These are phyloP conservation scores for Zychaea mexicana DNA, from an alignment of 371 early-diverging fungal species.

Conservation along the genomic window DNA sequence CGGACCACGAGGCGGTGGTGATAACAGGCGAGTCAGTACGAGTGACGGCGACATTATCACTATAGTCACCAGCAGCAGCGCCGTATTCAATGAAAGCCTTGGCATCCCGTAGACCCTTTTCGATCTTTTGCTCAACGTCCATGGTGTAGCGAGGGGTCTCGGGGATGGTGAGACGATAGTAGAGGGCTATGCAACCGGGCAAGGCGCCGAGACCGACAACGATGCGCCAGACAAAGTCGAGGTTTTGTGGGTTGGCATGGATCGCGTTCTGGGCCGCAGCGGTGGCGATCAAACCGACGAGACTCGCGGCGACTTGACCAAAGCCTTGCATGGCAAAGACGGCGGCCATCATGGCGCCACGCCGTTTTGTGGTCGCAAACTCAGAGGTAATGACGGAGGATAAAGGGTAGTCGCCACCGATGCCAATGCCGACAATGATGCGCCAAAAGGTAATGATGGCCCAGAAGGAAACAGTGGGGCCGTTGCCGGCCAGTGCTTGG, in stretches of 20 bases:
- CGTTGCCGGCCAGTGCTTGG: constrained; percentile 69
- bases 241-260: constrained; percentile 44
- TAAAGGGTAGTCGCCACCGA: constrained; percentile 82
- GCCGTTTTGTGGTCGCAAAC: constrained; percentile 73
- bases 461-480: constrained; percentile 59
- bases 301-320: constrained; percentile 71
- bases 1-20: constrained; percentile 47
- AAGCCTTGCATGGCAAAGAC: constrained; percentile 92
- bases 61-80: constrained; percentile 34
- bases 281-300: constrained; percentile 64
- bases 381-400: constrained; percentile 85
- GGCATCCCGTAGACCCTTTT: constrained; percentile 59
- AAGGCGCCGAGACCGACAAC: constrained; percentile 72
- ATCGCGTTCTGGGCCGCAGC: constrained; percentile 60
- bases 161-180: constrained; percentile 84
- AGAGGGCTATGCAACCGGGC: constrained; percentile 61
- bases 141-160: constrained; percentile 87
- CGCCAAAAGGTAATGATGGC: constrained; percentile 77
- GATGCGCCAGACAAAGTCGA: constrained; percentile 86
- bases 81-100: constrained; percentile 42
- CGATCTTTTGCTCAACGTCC: constrained; percentile 68
- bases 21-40: constrained; percentile 16
- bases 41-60: constrained; percentile 27
- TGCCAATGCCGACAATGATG: constrained; percentile 76
- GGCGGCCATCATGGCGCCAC: constrained; percentile 85